Conservation (phyloP, 2,329 filamentous ascomycete genomes). For the Orbilia javanica region DNA sequence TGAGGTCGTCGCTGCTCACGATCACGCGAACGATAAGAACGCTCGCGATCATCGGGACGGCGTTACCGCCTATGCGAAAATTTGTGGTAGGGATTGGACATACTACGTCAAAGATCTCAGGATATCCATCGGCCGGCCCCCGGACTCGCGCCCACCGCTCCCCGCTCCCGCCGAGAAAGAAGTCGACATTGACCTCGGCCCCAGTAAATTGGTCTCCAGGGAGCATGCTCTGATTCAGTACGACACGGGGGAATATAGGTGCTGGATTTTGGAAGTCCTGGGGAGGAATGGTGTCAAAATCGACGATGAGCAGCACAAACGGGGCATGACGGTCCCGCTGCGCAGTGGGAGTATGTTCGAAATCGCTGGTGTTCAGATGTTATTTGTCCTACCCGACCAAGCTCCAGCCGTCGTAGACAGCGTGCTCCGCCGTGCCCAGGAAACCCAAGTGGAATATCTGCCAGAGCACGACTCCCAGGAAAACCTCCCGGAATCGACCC, state of each 20-base stretch:
- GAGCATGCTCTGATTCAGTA: conserved; percentile 82
- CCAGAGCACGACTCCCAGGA: conserved; percentile 51
- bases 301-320: conserved; percentile 78
- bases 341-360: conserved; percentile 91
- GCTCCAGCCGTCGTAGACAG: conserved; percentile 59
- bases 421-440: conserved; percentile 60
- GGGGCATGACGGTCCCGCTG: conserved; percentile 71
- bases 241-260: conserved; percentile 72
- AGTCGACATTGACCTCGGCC: conserved; percentile 89
- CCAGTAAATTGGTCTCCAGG: conserved; percentile 83
- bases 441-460: conserved; percentile 43
- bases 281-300: conserved; percentile 92
- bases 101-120: conserved; percentile 83
- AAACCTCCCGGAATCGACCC: conserved; percentile 34
- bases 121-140: conserved; percentile 80
- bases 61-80: conserved; percentile 82
- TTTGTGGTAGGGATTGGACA: conserved; percentile 84
- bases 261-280: conserved; percentile 87
- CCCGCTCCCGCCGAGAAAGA: conserved; percentile 60
- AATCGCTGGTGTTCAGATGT: conserved; percentile 95
- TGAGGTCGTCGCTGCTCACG: conserved; percentile 72
- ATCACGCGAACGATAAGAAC: conserved; percentile 75
- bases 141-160: conserved; percentile 67
- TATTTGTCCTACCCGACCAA: conserved; percentile 91
- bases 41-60: conserved; percentile 72